Base-by-base conservation (phyloP, 805 yeast genomes). In the Candida methanosorbosa region DNA sequence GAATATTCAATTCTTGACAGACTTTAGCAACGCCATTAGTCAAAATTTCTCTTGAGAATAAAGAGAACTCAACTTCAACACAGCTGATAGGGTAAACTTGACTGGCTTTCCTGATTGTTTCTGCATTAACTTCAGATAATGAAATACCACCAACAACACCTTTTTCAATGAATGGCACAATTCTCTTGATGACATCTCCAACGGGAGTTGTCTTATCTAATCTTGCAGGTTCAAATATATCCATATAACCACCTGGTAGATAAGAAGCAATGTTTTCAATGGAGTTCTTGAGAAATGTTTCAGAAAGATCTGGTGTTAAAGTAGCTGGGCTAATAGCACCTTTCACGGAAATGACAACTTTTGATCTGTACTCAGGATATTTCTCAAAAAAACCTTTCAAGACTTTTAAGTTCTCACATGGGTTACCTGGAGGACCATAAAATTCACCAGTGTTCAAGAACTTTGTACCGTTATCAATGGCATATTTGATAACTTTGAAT, bases 31-130 rank as follows among this genome's bases (percentile, higher is more conserved):
- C 66, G 1, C 90, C 95, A 50, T 81, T 75, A 3, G 52, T 39
- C 30, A 75, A 49, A 26, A 80, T 69, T 13, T 81, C 83, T 30
- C 72, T 68, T n/a, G 75, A 55, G 61, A 80, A 73, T 38, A 87
- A 51, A 3, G 94, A 83, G 40, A 79, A 70, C 57, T 87, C 97
- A 29, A 81, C 66, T 60, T 87, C 96, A 29, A 81, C 83, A 44
- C 75, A 75, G 3, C 75, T 64, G 38, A 85, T 66, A 27, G 78
- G 81, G 36, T 67, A 64, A 3, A 73, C 70, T 29, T 63, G 56
- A 25, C 62, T 57, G 3, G 90, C 88, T 39, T 71, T 72, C 16
- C 57, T 52, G 37, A 88, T 69, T 12, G 88, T 72, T 1, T 63
- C 66, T 5, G 73, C 78, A 17, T 73, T 66, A 14, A 77, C 81